Conservation (phyloP, 1,139 yeast species). For the Hemisphaericaspora xylanilytica region DNA sequence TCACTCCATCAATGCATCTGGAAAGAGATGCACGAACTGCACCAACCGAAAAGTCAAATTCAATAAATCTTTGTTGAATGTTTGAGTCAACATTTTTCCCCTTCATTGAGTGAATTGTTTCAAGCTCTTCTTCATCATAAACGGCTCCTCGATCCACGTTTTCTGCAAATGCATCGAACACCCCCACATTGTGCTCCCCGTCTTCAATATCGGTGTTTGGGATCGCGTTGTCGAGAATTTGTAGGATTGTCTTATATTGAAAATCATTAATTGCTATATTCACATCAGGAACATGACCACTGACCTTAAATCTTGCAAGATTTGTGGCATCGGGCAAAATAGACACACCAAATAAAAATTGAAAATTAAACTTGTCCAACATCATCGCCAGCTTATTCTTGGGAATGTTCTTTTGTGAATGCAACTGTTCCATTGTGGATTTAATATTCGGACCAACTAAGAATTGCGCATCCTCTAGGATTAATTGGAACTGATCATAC, state of each 20-base stretch:
- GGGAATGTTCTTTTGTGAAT: constrained; percentile 37
- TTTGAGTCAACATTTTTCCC: constrained; percentile 9
- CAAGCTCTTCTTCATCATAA: constrained; percentile 23
- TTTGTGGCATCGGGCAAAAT: constrained; percentile 79
- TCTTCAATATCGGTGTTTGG: constrained; percentile 53
- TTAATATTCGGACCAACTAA: constrained; percentile 81
- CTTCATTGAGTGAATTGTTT: constrained; percentile 10
- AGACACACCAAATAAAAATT: constrained; percentile 72
- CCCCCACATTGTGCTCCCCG: constrained; percentile 27
- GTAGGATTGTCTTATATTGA: constrained; percentile 86
- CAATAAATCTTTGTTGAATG: constrained; percentile 59
- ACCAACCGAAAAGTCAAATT: constrained; percentile 68
- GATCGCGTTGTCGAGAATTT: constrained; percentile 64
- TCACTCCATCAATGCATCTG: constrained; percentile 62
- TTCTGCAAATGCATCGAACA: constrained; percentile 36
- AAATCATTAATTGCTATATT: constrained; percentile 76
- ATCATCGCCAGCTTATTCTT: constrained; percentile 50
- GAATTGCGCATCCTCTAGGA: constrained; percentile 82
- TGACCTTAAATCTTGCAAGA: constrained; percentile 67
- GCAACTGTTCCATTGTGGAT: constrained; percentile 70
- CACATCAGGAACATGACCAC: constrained; percentile 79
- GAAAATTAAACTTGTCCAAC: constrained; percentile 73
- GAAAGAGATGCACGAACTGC: constrained; percentile 60
- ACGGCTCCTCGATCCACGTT: constrained; percentile 17
- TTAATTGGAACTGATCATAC: constrained; percentile 84